These are phyloP conservation scores for Yamadazyma kanchanaburiensis DNA, from an alignment of 1,139 yeast genomes.

Conservation along the genomic window DNA sequence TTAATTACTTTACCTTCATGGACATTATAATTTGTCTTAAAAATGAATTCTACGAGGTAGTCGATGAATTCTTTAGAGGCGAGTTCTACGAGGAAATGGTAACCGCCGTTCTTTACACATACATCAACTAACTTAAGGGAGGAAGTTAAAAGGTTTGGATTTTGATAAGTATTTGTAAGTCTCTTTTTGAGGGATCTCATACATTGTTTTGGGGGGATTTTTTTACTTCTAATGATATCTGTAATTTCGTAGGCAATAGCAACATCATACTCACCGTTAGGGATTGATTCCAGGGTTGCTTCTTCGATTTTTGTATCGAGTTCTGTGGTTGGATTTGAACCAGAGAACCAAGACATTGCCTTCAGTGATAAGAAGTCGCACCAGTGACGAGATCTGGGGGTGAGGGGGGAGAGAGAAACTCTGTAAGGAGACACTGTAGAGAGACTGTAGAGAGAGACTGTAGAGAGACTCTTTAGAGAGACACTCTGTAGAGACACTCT, in stretches of 20 bases:
- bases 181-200: slow-evolving; percentile 81
- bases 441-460: too few species aligned
- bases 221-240: slow-evolving; percentile 81
- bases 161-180: slow-evolving; percentile 52
- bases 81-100: slow-evolving; percentile 74
- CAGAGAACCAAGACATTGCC: slow-evolving; percentile 66
- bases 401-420: too few species aligned
- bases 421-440: too few species aligned
- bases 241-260: slow-evolving; percentile 81
- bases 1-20: slow-evolving; percentile 20
- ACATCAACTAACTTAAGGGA: slow-evolving; percentile 77
- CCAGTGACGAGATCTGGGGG: background rate
- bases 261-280: slow-evolving; percentile 87
- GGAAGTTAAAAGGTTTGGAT: slow-evolving; percentile 76
- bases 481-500: too few species aligned
- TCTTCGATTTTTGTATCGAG: slow-evolving; percentile 65
- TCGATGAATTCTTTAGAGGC: slow-evolving; percentile 88
- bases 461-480: too few species aligned
- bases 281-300: slow-evolving; percentile 88
- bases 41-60: slow-evolving; percentile 48
- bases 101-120: slow-evolving; percentile 92
- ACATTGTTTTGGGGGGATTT: slow-evolving; percentile 78
- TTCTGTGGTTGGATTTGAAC: slow-evolving; percentile 36
- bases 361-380: background rate
- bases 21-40: slow-evolving; percentile 35